Percentiles rank a stretch among this genome's conserved stretches.
phyloP scores from a whole-genome alignment of 1,284 basidiomycete species.

The Ustilago sp. region DNA sequence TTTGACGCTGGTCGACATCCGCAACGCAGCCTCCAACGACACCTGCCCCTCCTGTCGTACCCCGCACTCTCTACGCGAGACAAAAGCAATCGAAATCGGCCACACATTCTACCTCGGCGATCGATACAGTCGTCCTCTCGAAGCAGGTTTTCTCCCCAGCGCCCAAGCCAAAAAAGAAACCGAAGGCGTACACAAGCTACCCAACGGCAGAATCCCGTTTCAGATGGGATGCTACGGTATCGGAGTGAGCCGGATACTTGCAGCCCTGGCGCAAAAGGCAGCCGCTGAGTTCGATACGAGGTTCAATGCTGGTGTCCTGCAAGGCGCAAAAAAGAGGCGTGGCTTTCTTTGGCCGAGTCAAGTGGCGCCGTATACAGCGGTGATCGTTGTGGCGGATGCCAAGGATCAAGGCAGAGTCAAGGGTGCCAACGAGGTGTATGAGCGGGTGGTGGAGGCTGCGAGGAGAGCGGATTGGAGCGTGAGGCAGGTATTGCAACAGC shows the following conservation, averaged over 20 bases:
- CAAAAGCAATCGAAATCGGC: conserved; percentile 68
- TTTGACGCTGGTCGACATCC: conserved; percentile 38
- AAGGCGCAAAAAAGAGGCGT: conserved; percentile 14
- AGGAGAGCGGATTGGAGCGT: conserved; percentile 1
- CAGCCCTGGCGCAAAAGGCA: conserved; percentile 64
- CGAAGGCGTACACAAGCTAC: conserved; percentile 9
- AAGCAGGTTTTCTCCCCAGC: conserved; percentile 43
- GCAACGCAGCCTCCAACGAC: conserved; percentile 52
- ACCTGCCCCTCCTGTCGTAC: conserved; percentile 54
- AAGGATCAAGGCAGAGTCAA: conserved; percentile 12
- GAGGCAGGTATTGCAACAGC: not conserved
- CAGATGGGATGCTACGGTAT: conserved; percentile 71
- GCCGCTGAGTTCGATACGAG: conserved; percentile 10
- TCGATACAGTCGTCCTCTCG: conserved; percentile 65
- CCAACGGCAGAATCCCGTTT: conserved; percentile 51
- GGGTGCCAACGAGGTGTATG: conserved; percentile 8
- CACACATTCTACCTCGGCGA: conserved; percentile 70
- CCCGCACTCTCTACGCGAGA: conserved; percentile 38
- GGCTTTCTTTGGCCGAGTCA: conserved; percentile 65
- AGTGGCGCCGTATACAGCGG: conserved; percentile 59
- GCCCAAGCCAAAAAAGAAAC: not conserved
- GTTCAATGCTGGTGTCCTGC: not conserved
- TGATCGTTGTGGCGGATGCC: conserved; percentile 26
- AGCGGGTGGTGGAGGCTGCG: not conserved
- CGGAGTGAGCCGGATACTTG: conserved; percentile 68